Evolutionary conservation across 768 basidiomycete genomes (phyloP), one percentile per base, ranked within the genome.

Genomic region (Lentinula boryana): DNA sequence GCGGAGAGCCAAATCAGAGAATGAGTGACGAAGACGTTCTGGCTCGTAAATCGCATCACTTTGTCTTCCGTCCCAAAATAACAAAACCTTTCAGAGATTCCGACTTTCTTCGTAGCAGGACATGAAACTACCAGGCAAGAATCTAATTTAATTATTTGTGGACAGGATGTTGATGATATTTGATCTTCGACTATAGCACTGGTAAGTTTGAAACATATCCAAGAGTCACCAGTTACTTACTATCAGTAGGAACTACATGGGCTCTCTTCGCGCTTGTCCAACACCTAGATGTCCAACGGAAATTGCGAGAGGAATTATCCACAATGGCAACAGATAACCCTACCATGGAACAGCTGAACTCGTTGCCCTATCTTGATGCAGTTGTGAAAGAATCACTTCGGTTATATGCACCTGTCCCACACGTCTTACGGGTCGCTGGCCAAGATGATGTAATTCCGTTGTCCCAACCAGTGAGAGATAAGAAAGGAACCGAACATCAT

Each of bases 11-110:
- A 5, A 73, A 65, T 55, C 85, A 87, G 66, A 73, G 74, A 36
- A 72, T 90, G 72, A 78, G 78, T 0, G 88, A 90, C 57, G 77
- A 78, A 35, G 88, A 89, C 61, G 84, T 90, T 15, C 61, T 87
- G 2, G 72, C 77, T 60, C 79, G 79, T 87, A 64, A 21, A 50
- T 52, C 10, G 4, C 50, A 1, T 12, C 5, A 27, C 15, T 55
- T 31, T 50, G 12, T 31, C 32, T 21, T 21, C 52, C 8, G 0
- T 1, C 23, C 32, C 53, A 3, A 4, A 6, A 27, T 38, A 54
- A 5, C 33, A 44, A 32, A 7, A 23, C 1, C 6, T 49, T 48
- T 36, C 60, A 79, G 79, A 80, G 71, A 70, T 79, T 3, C 75
- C 78, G 6, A 80, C 78, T 0, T 77, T 80, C 64, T 62, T 80